Base-by-base conservation (phyloP, 805 yeast genomes). In the Wickerhamomyces bovis region DNA sequence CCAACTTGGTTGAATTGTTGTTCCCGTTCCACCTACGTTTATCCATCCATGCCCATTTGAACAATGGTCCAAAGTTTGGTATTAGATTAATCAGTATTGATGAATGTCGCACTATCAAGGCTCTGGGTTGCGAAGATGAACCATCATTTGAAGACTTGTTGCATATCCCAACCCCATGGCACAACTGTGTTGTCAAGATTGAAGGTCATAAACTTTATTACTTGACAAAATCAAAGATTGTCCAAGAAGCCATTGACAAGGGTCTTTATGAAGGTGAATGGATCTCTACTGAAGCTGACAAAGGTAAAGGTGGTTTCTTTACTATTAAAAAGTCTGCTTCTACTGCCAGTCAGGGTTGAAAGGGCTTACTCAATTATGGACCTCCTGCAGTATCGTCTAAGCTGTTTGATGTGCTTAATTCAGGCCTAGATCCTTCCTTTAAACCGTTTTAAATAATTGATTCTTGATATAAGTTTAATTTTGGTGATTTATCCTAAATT, bases 121-220 rank as follows among this genome's bases (percentile, higher is more conserved):
- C 73, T n/a, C 60, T 78, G 30, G 64, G 62, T 23, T 63, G 61
- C 21, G 44, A 56, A 23, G 64, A 57, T 16, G 75, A 73, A 43
- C 82, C 78, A 2, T 56, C 56, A 23, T 71, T 65, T 55, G 78
- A 75, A 39, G 83, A 77, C 52, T 64, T 76, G 52, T 68, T 80
- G 47, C 85, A 80, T 58, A 78, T 80, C 48, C 84, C 85, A 43
- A 79, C 84, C 0, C 84, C 85, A 41, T 80, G 84, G 84, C 85
- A 79, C 60, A 80, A 80, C 53, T 66, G 77, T 44, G 71, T 79
- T 13, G 73, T 76, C 22, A 64, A 66, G 43, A 59, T 73, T 45
- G 69, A 67, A 41, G 72, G 69, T 28, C 60, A 61, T 31, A 58
- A 63, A 8, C 50, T 48, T 19, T 61, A 47, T 46, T 67, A 56